These are phyloP conservation scores for Lentinula novae-zelandiae DNA, from an alignment of 1,284 basidiomycete genomes.

Conservation along the genomic window DNA sequence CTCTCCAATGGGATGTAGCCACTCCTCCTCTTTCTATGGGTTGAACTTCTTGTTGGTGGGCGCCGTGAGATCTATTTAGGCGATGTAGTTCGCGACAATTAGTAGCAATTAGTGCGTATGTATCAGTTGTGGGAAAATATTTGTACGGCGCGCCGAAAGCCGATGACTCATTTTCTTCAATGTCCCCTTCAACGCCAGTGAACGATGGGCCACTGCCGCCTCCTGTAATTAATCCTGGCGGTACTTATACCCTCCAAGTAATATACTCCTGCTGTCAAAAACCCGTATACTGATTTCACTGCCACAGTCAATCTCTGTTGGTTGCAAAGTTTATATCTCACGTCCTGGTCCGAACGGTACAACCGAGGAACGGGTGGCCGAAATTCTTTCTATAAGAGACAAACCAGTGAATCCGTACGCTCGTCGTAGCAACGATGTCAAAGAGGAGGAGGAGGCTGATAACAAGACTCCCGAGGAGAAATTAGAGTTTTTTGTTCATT, in stretches of 20 bases:
- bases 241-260: slow-evolving; percentile 73
- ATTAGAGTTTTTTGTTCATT: slow-evolving; percentile 94
- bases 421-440: slow-evolving; percentile 36
- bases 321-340: slow-evolving; percentile 90
- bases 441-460: slow-evolving; percentile 41
- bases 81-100: too few species aligned
- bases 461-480: slow-evolving; percentile 65
- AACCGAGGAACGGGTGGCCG: slow-evolving; percentile 85
- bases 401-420: slow-evolving; percentile 68
- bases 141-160: background rate
- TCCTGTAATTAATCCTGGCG: slow-evolving; percentile 66
- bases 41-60: too few species aligned
- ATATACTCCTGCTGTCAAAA: slow-evolving; percentile 22
- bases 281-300: slow-evolving; percentile 22
- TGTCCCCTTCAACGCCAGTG: slow-evolving; percentile 23
- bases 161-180: background rate
- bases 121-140: background rate
- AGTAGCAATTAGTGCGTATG: too few species aligned
- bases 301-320: slow-evolving; percentile 77
- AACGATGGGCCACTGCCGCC: slow-evolving; percentile 49
- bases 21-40: too few species aligned
- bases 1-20: too few species aligned
- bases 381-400: slow-evolving; percentile 90
- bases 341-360: slow-evolving; percentile 73
- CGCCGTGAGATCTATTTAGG: too few species aligned